Conservation (phyloP, 1,284 basidiomycete genomes). For the Phaffia rhodozyma region DNA sequence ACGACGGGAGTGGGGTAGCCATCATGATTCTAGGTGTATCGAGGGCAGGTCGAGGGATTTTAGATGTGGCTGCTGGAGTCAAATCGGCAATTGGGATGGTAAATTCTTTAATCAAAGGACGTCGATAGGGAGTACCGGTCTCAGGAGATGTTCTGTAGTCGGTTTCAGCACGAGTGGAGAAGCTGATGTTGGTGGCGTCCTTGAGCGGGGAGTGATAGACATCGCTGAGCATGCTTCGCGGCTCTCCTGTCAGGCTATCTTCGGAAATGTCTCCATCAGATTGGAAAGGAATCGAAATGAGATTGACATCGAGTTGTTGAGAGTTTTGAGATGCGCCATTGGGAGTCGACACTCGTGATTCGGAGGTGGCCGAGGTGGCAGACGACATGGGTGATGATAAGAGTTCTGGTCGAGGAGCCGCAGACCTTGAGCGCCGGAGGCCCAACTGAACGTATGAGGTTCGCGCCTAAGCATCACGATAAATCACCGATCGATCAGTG, state of each 20-base stretch:
- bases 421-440: neutral
- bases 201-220: neutral
- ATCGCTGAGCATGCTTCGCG: no score
- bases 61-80: neutral
- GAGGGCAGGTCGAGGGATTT: neutral
- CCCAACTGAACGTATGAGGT: neutral
- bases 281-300: neutral
- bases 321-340: constrained; percentile 11
- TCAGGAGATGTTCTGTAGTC: neutral
- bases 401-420: constrained; percentile 4
- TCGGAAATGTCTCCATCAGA: neutral
- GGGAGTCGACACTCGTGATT: constrained; percentile 7
- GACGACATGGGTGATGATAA: no score
- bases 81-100: neutral
- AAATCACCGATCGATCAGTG: neutral
- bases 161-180: neutral
- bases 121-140: neutral
- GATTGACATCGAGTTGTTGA: neutral
- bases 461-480: constrained; percentile 9
- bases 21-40: neutral
- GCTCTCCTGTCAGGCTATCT: neutral
- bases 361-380: neutral
- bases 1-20: constrained; percentile 5
- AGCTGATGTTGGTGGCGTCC: neutral
- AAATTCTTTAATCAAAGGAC: neutral